Base-by-base conservation (phyloP, 371 early-diverging fungal genomes). In the Rhizomucor miehei region DNA sequence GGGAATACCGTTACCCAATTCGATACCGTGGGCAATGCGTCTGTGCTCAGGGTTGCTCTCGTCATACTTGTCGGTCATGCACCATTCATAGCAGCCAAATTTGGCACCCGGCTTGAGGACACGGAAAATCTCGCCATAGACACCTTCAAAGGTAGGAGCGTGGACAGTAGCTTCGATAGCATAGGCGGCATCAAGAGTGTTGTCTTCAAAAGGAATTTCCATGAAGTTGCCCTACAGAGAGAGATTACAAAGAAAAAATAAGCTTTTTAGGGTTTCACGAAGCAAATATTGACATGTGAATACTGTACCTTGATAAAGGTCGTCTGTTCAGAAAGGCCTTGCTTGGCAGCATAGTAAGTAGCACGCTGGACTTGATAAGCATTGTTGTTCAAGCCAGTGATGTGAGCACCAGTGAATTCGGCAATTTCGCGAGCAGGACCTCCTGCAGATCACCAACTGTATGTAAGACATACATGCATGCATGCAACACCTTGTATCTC, bases 151-250 rank as follows among this genome's bases (percentile, higher is more conserved):
- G 1, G 79, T 71, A 12, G 89, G 90, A 0, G 92, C 89, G 54
- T 91, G 95, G 73, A 89, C 89, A 37, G 93, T 92, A 44, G 97
- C 97, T 77, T 96, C 97, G 64, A 96, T 90, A 39, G 94, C 93
- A 63, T 95, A 96, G 3, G 79, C 84, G 43, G 90, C 91, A 69
- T 96, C 97, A 48, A 89, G 91, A 25, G 77, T 47, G 65, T 79
- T 81, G 23, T 88, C 90, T 20, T 86, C 87, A 67, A 94, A 87
- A 39, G 94, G 92, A 85, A 96, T 92, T 56, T 89, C 73, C 89
- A 92, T 87, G 65, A 95, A 95, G 71, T 94, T 88, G 59, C 95
- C 95, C 86, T 89, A 69, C 24, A 3, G 9, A 37, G 2, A 21
- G 12, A 46, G 19, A 46, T 6, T 23, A 41, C n/a, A n/a, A n/a